Evolutionary conservation across 2,329 filamentous ascomycete genomes (phyloP).

Genomic region (Calonectria crousiana): DNA sequence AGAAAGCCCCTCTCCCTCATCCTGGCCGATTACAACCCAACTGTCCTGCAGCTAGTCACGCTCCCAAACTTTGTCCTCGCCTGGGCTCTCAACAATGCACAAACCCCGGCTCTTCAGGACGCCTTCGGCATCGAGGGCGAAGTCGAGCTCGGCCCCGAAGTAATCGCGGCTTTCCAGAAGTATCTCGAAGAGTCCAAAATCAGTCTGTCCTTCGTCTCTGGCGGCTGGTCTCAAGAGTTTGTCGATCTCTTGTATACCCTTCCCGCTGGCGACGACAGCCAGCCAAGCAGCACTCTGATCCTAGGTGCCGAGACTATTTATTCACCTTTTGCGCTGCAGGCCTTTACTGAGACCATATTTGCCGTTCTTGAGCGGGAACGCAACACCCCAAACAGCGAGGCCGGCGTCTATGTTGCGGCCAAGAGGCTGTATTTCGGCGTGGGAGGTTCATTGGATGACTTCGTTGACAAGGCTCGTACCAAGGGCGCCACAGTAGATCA

Average conservation of each 20-base stretch:
- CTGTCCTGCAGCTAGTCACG: slow-evolving; percentile 82
- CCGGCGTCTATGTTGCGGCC: slow-evolving; percentile 76
- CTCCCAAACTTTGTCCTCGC: slow-evolving; percentile 81
- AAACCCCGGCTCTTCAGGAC: slow-evolving; percentile 54
- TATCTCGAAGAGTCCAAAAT: slow-evolving; percentile 65
- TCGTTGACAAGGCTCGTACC: slow-evolving; percentile 65
- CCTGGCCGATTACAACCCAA: slow-evolving; percentile 84
- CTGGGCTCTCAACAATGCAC: slow-evolving; percentile 67
- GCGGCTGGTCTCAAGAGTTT: slow-evolving; percentile 78
- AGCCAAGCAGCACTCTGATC: slow-evolving; percentile 60
- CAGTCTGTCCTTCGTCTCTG: slow-evolving; percentile 76
- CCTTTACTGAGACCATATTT: slow-evolving; percentile 77
- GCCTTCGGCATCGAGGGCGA: slow-evolving; percentile 68
- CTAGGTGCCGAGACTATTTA: slow-evolving; percentile 88
- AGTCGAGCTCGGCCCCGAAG: slow-evolving; percentile 70
- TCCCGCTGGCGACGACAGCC: slow-evolving; percentile 20
- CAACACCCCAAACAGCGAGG: slow-evolving; percentile 52
- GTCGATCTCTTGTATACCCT: slow-evolving; percentile 66
- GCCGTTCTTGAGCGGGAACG: slow-evolving; percentile 65
- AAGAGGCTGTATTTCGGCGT: slow-evolving; percentile 89
- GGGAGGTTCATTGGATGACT: slow-evolving; percentile 83
- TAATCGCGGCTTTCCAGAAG: slow-evolving; percentile 69
- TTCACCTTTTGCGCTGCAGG: slow-evolving; percentile 76
- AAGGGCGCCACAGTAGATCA: slow-evolving; percentile 63
- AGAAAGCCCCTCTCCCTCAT: slow-evolving; percentile 66